phyloP scores from a whole-genome alignment of 805 yeast genomes.

The Yarrowia sp. region DNA sequence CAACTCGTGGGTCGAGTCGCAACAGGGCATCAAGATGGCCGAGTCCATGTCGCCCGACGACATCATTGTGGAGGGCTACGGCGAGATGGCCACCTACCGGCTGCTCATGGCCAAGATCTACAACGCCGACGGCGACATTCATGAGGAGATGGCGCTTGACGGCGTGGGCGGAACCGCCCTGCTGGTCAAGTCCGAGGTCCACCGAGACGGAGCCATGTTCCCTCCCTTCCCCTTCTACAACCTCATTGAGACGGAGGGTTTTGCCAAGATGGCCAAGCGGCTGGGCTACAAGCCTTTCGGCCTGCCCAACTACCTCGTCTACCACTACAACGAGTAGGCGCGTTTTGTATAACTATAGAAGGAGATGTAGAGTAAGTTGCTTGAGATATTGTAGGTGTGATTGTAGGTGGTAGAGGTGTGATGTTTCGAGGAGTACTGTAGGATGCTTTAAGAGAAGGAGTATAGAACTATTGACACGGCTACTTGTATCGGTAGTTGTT shows the following conservation, averaged over 20 bases:
- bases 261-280: slow-evolving; percentile 93
- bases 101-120: slow-evolving; percentile 90
- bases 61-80: slow-evolving; percentile 90
- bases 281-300: slow-evolving; percentile 90
- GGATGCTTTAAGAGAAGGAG: too few relatives aligned
- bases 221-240: slow-evolving; percentile 98
- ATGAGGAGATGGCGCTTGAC: slow-evolving; percentile 78
- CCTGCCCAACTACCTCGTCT: slow-evolving; percentile 89
- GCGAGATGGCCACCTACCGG: slow-evolving; percentile 90
- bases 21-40: slow-evolving; percentile 77
- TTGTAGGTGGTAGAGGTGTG: too few relatives aligned
- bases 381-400: neutral
- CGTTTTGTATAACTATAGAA: slow-evolving; percentile 6
- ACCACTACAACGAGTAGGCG: slow-evolving; percentile 74
- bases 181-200: slow-evolving; percentile 94
- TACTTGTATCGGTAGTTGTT: too few relatives aligned
- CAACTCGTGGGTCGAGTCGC: slow-evolving; percentile 81
- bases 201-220: slow-evolving; percentile 99
- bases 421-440: too few relatives aligned
- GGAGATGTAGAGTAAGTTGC: slow-evolving; percentile 1
- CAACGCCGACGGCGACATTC: slow-evolving; percentile 62
- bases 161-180: slow-evolving; percentile 99
- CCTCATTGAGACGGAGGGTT: slow-evolving; percentile 95
- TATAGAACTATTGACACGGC: too few relatives aligned
- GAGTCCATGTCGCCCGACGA: slow-evolving; percentile 76